Conservation (phyloP, 352 stramenopile species). For the Globisporangium rhizosaccharum region DNA sequence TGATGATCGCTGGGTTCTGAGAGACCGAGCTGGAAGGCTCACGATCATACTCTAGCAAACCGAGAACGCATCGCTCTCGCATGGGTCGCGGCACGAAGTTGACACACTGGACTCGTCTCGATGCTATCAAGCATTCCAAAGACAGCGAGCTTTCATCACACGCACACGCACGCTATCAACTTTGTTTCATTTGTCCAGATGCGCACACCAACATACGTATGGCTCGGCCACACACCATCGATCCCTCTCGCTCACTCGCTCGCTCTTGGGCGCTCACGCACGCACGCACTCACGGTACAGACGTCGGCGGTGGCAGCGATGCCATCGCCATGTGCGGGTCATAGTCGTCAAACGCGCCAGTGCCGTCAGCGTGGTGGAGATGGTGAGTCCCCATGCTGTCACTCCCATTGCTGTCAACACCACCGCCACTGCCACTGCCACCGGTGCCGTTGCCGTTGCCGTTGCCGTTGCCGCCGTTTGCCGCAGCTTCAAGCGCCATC, state of each 20-base stretch:
- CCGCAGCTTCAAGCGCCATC: constrained; percentile 58
- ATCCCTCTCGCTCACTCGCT: background rate
- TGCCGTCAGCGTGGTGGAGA: constrained; percentile 18
- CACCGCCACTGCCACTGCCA: constrained; percentile 1
- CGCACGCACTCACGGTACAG: constrained; percentile 2
- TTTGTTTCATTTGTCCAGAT: background rate
- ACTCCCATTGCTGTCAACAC: constrained; percentile 6
- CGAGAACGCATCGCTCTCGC: too few relatives aligned
- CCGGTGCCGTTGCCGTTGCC: constrained; percentile 5
- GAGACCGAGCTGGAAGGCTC: too few relatives aligned
- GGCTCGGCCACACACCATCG: too few relatives aligned
- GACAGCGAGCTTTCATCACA: too few relatives aligned
- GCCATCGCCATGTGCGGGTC: constrained; percentile 11
- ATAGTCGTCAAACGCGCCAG: constrained; percentile 11
- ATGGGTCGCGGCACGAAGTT: too few relatives aligned
- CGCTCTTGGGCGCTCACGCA: background rate
- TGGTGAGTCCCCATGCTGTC: constrained; percentile 13
- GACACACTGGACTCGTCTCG: too few relatives aligned
- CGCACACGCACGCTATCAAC: too few relatives aligned
- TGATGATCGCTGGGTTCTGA: too few relatives aligned
- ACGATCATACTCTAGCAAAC: too few relatives aligned
- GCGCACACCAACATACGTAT: background rate
- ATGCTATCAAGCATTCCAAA: too few relatives aligned
- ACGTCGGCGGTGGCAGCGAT: constrained; percentile 7
- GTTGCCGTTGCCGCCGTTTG: background rate